A percentile compares a stretch with the other conserved stretches of the same genome.
phyloP scores from a whole-genome alignment of 169 alveolate species.

The Cystoisospora suis region DNA sequence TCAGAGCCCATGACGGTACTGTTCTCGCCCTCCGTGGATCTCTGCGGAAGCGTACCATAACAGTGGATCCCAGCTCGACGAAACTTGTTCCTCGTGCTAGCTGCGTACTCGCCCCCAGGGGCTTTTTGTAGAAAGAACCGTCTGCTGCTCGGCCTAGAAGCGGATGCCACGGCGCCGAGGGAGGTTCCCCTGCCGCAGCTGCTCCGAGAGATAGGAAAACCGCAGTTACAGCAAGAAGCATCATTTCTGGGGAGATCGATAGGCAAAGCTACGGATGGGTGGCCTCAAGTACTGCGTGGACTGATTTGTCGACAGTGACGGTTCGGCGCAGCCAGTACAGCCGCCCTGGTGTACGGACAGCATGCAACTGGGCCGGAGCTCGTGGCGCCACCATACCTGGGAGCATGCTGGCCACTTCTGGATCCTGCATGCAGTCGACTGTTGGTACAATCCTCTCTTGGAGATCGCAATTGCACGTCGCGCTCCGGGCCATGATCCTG shows the following conservation, averaged over 20 bases:
- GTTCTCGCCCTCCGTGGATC: not conserved
- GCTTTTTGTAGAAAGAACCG: not conserved
- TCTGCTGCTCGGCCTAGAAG: not conserved
- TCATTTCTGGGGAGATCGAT: too few relatives aligned
- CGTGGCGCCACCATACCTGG: too few relatives aligned
- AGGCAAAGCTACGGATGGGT: too few relatives aligned
- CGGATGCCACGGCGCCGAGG: slow-evolving; percentile 4
- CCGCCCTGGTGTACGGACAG: slow-evolving; percentile 9
- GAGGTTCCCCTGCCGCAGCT: not conserved
- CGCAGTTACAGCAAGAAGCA: not conserved
- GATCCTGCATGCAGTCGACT: too few relatives aligned
- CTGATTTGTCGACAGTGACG: too few relatives aligned
- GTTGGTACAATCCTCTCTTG: too few relatives aligned
- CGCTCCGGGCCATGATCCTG: too few relatives aligned
- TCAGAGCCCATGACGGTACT: not conserved
- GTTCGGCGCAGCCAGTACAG: too few relatives aligned
- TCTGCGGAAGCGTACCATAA: slow-evolving; percentile 5
- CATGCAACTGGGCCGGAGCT: too few relatives aligned
- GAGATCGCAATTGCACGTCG: too few relatives aligned
- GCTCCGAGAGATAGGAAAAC: not conserved
- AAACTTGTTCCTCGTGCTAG: not conserved
- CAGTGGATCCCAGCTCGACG: slow-evolving; percentile 24
- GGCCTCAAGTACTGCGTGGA: too few relatives aligned
- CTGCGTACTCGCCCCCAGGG: not conserved
- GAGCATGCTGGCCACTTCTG: too few relatives aligned